Evolutionary conservation across 2,329 filamentous ascomycete genomes (phyloP).

Genomic region (Ophiostoma sp.): DNA sequence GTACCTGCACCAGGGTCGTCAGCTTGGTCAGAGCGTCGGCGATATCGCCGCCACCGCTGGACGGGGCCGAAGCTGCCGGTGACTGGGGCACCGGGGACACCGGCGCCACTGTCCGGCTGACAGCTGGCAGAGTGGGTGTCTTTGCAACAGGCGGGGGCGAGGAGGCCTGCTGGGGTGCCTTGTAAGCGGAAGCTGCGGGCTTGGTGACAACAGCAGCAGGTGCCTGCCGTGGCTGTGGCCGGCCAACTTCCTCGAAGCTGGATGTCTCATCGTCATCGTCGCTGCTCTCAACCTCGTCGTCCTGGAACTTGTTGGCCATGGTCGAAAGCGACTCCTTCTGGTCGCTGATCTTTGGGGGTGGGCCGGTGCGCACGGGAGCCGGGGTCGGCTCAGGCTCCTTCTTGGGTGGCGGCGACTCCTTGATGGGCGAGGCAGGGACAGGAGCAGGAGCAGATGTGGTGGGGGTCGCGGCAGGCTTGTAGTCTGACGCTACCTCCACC

Average conservation of each 20-base stretch:
- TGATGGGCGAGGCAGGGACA: slow-evolving; percentile 36
- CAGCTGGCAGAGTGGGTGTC: slow-evolving; percentile 31
- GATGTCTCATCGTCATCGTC: slow-evolving; percentile 60
- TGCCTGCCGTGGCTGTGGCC: slow-evolving; percentile 58
- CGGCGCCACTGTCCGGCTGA: slow-evolving; percentile 21
- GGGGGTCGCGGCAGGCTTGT: slow-evolving; percentile 49
- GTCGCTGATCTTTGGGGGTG: slow-evolving; percentile 68
- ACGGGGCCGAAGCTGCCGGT: slow-evolving; percentile 62
- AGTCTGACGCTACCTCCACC: slow-evolving; percentile 67
- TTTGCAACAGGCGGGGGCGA: slow-evolving; percentile 28
- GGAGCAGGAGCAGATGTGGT: slow-evolving; percentile 42
- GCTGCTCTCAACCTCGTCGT: slow-evolving; percentile 59
- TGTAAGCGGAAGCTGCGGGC: slow-evolving; percentile 42
- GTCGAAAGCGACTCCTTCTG: slow-evolving; percentile 82
- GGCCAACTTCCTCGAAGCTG: slow-evolving; percentile 80
- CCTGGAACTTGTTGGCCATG: slow-evolving; percentile 81
- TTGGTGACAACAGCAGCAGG: slow-evolving; percentile 26
- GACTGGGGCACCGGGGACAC: slow-evolving; percentile 49
- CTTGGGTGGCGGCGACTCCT: slow-evolving; percentile 37
- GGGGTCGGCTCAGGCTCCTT: slow-evolving; percentile 44
- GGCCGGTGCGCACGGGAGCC: slow-evolving; percentile 37
- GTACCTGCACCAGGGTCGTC: slow-evolving; percentile 68
- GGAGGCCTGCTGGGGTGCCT: slow-evolving; percentile 30
- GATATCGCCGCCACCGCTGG: slow-evolving; percentile 11
- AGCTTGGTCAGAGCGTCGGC: slow-evolving; percentile 57